A percentile compares a stretch with the other conserved stretches of the same genome.
Conservation (phyloP, 2,329 filamentous ascomycete species). For the Monascus ruber region DNA sequence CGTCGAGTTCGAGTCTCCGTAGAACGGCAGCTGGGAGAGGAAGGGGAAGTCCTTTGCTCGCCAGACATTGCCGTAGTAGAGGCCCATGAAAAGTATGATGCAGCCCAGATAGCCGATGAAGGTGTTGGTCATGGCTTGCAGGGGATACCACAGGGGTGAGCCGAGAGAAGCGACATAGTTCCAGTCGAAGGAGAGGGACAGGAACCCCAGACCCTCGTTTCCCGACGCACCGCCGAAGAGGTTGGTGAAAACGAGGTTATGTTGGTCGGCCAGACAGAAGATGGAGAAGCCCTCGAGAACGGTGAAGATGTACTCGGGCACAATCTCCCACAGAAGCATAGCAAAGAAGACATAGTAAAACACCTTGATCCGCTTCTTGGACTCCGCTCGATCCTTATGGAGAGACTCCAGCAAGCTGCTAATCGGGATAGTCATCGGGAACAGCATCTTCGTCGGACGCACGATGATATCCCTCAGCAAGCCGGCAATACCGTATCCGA, state of each 20-base stretch:
- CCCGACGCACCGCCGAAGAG: constrained; percentile 40
- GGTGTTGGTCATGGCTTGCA: constrained; percentile 29
- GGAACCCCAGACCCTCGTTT: constrained; percentile 35
- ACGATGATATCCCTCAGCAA: constrained; percentile 36
- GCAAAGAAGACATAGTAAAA: constrained; percentile 19
- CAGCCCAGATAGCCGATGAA: constrained; percentile 28
- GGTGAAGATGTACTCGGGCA: constrained; percentile 39
- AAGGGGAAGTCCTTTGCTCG: constrained; percentile 29
- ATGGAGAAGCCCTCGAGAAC: constrained; percentile 31
- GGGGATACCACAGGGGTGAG: constrained; percentile 27
- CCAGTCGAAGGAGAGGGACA: constrained; percentile 28
- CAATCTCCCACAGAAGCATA: constrained; percentile 38
- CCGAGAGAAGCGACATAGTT: constrained; percentile 29
- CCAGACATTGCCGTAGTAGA: constrained; percentile 37
- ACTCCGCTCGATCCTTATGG: constrained; percentile 26
- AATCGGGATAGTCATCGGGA: constrained; percentile 29
- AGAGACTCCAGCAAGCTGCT: constrained; percentile 29
- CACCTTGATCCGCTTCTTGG: constrained; percentile 18
- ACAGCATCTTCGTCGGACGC: constrained; percentile 40
- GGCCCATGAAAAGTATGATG: constrained; percentile 25
- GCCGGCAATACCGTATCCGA: constrained; percentile 41
- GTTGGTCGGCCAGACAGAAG: constrained; percentile 36
- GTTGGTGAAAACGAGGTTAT: constrained; percentile 35
- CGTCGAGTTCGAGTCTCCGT: constrained; percentile 24
- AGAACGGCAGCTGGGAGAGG: constrained; percentile 33